Conservation (phyloP, 2,329 filamentous ascomycete species). For the Penicillium sp. region DNA sequence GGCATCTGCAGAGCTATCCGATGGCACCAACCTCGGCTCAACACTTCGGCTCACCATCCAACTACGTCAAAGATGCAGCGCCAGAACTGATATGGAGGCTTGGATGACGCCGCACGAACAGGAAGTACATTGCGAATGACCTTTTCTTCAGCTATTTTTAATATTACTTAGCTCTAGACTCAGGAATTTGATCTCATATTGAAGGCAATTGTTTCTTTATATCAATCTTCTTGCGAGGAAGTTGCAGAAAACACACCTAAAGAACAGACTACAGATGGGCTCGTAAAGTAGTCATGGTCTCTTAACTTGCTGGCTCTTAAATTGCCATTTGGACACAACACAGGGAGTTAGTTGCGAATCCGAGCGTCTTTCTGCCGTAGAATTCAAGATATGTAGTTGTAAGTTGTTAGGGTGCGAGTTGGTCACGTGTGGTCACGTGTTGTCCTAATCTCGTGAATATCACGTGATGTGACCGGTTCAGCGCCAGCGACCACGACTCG, state of each 20-base stretch:
- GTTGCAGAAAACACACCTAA: not conserved
- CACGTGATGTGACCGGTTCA: not conserved
- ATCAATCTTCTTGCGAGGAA: not conserved
- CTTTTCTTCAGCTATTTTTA: not conserved
- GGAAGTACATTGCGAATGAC: rapidly evolving
- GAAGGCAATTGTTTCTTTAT: not conserved
- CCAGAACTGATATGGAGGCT: not conserved
- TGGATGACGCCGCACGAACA: no score
- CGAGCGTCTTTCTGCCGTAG: not conserved
- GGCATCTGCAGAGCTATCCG: not conserved
- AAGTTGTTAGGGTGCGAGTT: conserved; percentile 1
- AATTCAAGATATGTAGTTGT: not conserved
- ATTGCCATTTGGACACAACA: rapidly evolving
- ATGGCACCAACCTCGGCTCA: not conserved
- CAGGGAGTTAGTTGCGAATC: not conserved
- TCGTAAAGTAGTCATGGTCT: no score
- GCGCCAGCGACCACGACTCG: not conserved
- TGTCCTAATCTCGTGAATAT: not conserved
- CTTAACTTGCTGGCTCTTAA: no score
- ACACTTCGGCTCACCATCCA: not conserved
- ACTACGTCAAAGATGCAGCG: not conserved
- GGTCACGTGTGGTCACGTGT: not conserved
- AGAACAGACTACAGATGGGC: no score
- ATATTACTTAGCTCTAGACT: not conserved
- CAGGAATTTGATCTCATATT: not conserved